Evolutionary conservation across 352 stramenopile genomes (phyloP).

Genomic region (Lagenidium sp.): DNA sequence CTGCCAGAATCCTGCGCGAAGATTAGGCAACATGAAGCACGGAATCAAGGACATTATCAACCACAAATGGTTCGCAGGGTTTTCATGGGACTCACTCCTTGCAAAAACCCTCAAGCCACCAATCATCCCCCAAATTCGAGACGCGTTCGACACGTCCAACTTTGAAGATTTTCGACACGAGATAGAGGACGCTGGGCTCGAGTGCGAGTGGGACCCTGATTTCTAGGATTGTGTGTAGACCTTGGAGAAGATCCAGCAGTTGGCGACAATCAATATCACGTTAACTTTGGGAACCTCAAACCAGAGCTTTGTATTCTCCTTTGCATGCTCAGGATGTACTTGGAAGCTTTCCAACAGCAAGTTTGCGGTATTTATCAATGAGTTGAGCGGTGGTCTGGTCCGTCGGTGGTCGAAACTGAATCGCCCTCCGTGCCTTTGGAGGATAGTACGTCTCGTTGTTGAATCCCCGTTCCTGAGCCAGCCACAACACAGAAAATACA

Average conservation of each 20-base stretch:
- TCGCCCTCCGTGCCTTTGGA: slow-evolving; percentile 28
- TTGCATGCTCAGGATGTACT: neutral
- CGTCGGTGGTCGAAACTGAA: slow-evolving; percentile 36
- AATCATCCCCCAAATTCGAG: slow-evolving; percentile 59
- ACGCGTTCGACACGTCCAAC: slow-evolving; percentile 76
- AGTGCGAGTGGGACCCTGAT: slow-evolving; percentile 68
- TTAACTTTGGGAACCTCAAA: too few species aligned
- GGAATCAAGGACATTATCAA: slow-evolving; percentile 82
- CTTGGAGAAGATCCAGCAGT: too few species aligned
- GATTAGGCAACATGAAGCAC: slow-evolving; percentile 78
- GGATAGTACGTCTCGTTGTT: slow-evolving; percentile 46
- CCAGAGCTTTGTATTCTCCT: too few species aligned
- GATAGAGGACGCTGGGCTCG: slow-evolving; percentile 40
- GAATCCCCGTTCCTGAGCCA: slow-evolving; percentile 33
- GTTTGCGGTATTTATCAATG: slow-evolving; percentile 78
- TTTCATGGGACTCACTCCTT: slow-evolving; percentile 54
- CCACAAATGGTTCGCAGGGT: slow-evolving; percentile 72
- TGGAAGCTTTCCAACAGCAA: slow-evolving; percentile 58
- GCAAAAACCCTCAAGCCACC: slow-evolving; percentile 58
- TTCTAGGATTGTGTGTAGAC: slow-evolving; percentile 25
- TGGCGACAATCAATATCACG: too few species aligned
- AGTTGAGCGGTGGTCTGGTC: slow-evolving; percentile 59
- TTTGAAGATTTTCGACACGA: slow-evolving; percentile 75
- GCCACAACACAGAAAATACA: neutral
- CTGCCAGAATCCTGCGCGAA: slow-evolving; percentile 56